Base-by-base conservation (phyloP, 106 monocot genomes). In the Cymbidium sinense region DNA sequence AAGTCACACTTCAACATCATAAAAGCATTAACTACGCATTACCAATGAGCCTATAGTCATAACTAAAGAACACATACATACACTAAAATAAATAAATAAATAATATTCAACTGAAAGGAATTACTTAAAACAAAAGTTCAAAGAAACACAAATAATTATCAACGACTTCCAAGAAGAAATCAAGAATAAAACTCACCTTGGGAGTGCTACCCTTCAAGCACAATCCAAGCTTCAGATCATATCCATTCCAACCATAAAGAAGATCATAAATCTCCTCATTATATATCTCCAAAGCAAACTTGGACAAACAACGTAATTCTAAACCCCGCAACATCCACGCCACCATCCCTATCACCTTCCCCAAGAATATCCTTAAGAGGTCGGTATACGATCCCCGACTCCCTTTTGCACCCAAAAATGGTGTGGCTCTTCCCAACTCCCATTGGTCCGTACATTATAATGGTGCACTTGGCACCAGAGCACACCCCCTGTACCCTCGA, bases 201-300 rank as follows among this genome's bases (percentile, higher is more conserved):
- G 37, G 37, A 39, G 37, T 39, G 37, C 37, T 39, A 4, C 37
- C 7, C 37, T 39, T 39, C 37, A 39, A 39, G 0, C 37, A 7
- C 0, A 39, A 1, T 39, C 37, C 37, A 3, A 39, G 37, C 37
- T 4, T 3, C 37, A n/a, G n/a, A 39, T 7, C 37, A 39, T 39
- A 4, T 7, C 0, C 7, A 39, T 39, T 39, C 37, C 37, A 39
- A 43, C 76, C 81, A 2, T 87, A 86, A 15, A 94, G 86, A 43
- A 99, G 84, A 87, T 99, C 98, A 50, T 99, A 99, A 43, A 99
- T 94, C 78, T 99, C 98, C 83, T 99, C 94, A 72, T 99, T 99
- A 70, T 94, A 99, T 19, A 99, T 99, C 87, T 99, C 98, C 55
- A 99, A 51, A 0, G 94, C 98, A 87, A 34, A 94, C 92, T 41